These are phyloP conservation scores for Xylariales sp. DNA, from an alignment of 2,329 filamentous ascomycete species.

Conservation along the genomic window DNA sequence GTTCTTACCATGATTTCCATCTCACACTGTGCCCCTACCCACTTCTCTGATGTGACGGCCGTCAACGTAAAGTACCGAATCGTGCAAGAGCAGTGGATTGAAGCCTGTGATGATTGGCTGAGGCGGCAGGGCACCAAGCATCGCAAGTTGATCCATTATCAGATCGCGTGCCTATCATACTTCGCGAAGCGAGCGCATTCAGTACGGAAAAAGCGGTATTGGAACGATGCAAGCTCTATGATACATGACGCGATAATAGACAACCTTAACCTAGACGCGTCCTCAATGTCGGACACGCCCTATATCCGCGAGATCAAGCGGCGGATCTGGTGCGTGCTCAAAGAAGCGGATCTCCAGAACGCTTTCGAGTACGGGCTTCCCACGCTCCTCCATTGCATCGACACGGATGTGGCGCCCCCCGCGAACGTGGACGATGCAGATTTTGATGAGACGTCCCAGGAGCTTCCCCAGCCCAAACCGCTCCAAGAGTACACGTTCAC, in stretches of 20 bases:
- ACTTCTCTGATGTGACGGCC: slow-evolving; percentile 1
- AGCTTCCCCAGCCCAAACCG: slow-evolving; percentile 11
- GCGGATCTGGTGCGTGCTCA: slow-evolving; percentile 18
- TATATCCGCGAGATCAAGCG: slow-evolving; percentile 18
- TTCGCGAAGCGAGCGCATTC: slow-evolving; percentile 18
- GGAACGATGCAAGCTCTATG: slow-evolving; percentile 19
- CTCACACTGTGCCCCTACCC: slow-evolving; percentile 9
- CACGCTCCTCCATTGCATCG: slow-evolving; percentile 16
- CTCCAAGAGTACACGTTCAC: slow-evolving; percentile 12
- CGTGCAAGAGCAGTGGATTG: slow-evolving; percentile 15
- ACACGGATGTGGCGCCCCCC: slow-evolving; percentile 13
- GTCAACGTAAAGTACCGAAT: slow-evolving; percentile 7
- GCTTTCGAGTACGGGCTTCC: slow-evolving; percentile 18
- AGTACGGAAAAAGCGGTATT: slow-evolving; percentile 19
- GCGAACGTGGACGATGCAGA: slow-evolving; percentile 18
- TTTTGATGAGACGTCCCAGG: slow-evolving; percentile 12
- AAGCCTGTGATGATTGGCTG: slow-evolving; percentile 17
- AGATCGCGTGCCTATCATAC: slow-evolving; percentile 20
- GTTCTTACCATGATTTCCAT: slow-evolving; percentile 27
- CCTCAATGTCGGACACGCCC: slow-evolving; percentile 7
- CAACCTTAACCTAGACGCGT: slow-evolving; percentile 15
- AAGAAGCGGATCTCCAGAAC: slow-evolving; percentile 21
- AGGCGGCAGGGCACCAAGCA: slow-evolving; percentile 13
- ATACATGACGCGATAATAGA: slow-evolving; percentile 20
- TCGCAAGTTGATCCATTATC: slow-evolving; percentile 16